Evolutionary conservation across 2,329 filamentous ascomycete species (phyloP), one percentile per base, ranked within the genome.

Genomic region (Arthrobotrys iridis): DNA sequence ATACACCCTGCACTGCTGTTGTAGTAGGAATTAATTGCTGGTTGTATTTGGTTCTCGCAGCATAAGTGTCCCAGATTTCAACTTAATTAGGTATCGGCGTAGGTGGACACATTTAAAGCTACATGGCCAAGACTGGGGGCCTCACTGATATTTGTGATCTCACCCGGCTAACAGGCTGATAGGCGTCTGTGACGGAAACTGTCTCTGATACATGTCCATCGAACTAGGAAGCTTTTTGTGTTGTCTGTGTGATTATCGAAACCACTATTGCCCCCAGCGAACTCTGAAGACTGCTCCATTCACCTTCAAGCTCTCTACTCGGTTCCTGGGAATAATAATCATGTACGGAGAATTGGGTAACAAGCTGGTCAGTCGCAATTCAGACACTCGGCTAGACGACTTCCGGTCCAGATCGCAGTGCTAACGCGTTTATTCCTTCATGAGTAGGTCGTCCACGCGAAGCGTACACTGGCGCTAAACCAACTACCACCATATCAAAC

Each of bases 281-380:
- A 3, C 48, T 62, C 24, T 37, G 18, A 11, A 24, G 28, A 5
- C 11, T 20, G 37, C 40, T 15, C 15, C 20, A 43, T 43, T 22
- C 35, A 40, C 2, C 11, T 13, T 33, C 20, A 7, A n/a, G 3
- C 30, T 10, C 18, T 2, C 26, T 18, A 11, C 13, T 33, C 26
- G 8, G 18, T 4, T n/a, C 15, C 15, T 5, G 18, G 10, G 30
- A 22, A 43, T 20, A 48, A 24, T 50, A 48, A 52, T 26, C 46
- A 96, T 97, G 93, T 95, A 96, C 83, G 93, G 93, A 78, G 93
- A 96, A 81, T 84, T 92, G 73, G 92, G 91, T 58, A 91, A 93
- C 82, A 96, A 96, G 83, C 84, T 97, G 83, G 92, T 94, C 59
- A 37, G 58, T 37, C 20, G 35, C 24, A 46, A 58, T n/a, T 50